Evolutionary conservation across 129 eudicot species (phyloP).

Genomic region (Erigeron canadensis): DNA sequence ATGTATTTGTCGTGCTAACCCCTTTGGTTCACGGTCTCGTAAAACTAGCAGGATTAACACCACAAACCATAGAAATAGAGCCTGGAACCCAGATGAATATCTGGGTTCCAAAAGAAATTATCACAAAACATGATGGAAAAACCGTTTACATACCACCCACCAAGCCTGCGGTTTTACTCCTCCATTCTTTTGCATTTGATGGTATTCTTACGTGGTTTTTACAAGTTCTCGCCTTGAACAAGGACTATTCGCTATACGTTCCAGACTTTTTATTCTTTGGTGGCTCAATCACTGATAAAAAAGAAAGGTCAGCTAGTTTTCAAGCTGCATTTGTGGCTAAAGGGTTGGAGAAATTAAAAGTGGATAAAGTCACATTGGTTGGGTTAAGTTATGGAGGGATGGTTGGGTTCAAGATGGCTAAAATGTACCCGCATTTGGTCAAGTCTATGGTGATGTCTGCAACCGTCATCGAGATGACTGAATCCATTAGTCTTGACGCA

Average conservation of each 20-base stretch:
- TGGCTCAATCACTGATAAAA: constrained; percentile 11
- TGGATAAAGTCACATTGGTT: constrained; percentile 3
- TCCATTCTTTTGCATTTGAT: constrained; percentile 4
- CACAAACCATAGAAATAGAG: constrained; percentile 11
- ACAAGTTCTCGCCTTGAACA: background rate
- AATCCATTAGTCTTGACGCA: background rate
- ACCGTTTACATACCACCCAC: background rate
- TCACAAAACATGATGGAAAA: background rate
- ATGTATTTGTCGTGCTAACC: background rate
- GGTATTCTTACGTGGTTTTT: constrained; percentile 17
- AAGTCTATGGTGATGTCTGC: background rate
- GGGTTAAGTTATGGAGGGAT: constrained; percentile 21
- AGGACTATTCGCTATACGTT: constrained; percentile 6
- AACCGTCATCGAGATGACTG: constrained; percentile 7
- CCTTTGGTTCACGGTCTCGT: constrained; percentile 2
- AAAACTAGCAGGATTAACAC: constrained; percentile 11
- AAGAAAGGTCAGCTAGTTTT: background rate
- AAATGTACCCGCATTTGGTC: constrained; percentile 10
- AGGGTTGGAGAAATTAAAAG: constrained; percentile 8
- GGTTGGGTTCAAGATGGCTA: constrained; percentile 20
- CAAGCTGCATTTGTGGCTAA: constrained; percentile 13
- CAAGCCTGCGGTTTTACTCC: constrained; percentile 14
- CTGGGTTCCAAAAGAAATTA: constrained; percentile 13
- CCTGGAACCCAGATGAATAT: constrained; percentile 9
- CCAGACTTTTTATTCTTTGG: constrained; percentile 16